Conservation (phyloP, 257 asterid genomes). For the Lavandula angustifolia region DNA sequence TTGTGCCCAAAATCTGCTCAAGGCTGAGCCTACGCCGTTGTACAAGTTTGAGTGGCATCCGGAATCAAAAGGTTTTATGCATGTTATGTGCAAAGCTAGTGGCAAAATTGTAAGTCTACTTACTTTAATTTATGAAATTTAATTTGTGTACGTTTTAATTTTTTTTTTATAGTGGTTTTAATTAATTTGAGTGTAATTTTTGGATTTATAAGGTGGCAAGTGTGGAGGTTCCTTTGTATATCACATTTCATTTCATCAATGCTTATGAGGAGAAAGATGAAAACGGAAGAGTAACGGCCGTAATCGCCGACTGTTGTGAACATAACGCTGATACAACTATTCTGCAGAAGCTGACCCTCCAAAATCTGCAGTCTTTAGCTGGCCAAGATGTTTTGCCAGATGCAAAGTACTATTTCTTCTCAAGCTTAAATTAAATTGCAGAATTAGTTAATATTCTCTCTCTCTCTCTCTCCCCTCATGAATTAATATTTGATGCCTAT, state of each 20-base stretch:
- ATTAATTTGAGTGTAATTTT: background rate
- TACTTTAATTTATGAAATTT: too few species aligned
- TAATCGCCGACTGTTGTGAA: conserved; percentile 90
- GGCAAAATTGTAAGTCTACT: conserved; percentile 62
- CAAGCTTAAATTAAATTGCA: too few species aligned
- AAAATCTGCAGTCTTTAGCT: conserved; percentile 62
- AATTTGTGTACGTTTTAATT: background rate
- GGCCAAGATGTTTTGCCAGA: conserved; percentile 80
- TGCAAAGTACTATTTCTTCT: conserved; percentile 56
- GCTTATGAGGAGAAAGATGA: conserved; percentile 94
- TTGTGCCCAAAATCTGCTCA: conserved; percentile 75
- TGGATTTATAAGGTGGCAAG: conserved; percentile 68
- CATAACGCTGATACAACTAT: conserved; percentile 83
- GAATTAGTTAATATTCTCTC: too few species aligned
- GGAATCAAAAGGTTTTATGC: conserved; percentile 72
- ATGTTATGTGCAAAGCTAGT: conserved; percentile 81
- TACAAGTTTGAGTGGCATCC: conserved; percentile 95
- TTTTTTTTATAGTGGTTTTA: background rate
- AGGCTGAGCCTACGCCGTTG: conserved; percentile 94
- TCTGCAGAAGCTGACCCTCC: conserved; percentile 66
- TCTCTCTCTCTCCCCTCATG: background rate
- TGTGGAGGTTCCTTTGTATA: conserved; percentile 86
- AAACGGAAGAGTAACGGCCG: conserved; percentile 72
- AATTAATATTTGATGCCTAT: too few species aligned
- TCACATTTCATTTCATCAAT: conserved; percentile 89